phyloP scores from a whole-genome alignment of 164 flowering plant genomes.

The Sextonia rubra region DNA sequence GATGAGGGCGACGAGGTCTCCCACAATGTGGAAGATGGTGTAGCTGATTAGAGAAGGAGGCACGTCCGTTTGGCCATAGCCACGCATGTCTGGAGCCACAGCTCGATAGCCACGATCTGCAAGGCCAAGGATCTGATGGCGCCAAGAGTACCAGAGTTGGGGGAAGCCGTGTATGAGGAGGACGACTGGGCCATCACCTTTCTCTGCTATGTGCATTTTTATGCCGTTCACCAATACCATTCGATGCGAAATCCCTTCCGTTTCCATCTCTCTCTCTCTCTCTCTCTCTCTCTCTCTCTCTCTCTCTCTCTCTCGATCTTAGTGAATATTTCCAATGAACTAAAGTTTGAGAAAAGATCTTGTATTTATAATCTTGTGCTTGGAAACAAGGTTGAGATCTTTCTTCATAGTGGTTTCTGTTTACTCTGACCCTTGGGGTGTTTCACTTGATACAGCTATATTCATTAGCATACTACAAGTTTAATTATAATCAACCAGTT shows the following conservation, averaged over 20 bases:
- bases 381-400: no score
- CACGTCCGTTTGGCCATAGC: conserved; percentile 47
- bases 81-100: conserved; percentile 46
- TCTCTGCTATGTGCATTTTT: no score
- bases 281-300: background rate
- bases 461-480: no score
- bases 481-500: no score
- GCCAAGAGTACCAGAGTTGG: conserved; percentile 39
- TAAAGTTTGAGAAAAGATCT: no score
- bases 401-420: no score
- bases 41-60: conserved; percentile 28
- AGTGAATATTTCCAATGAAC: no score
- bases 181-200: conserved; percentile 27
- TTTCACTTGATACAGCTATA: no score
- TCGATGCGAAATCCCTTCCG: conserved; percentile 3
- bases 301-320: no score
- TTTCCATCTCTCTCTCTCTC: background rate
- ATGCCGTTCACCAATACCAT: conserved; percentile 31
- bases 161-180: conserved; percentile 38
- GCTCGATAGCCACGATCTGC: conserved; percentile 37
- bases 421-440: no score
- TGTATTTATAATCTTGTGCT: no score
- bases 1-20: conserved; percentile 58
- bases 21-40: conserved; percentile 50
- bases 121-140: conserved; percentile 32